A percentile compares a stretch with the other conserved stretches of the same genome.
These are phyloP conservation scores for Paecilomyces sp. DNA, from an alignment of 2,329 filamentous ascomycete genomes.

Conservation along the genomic window DNA sequence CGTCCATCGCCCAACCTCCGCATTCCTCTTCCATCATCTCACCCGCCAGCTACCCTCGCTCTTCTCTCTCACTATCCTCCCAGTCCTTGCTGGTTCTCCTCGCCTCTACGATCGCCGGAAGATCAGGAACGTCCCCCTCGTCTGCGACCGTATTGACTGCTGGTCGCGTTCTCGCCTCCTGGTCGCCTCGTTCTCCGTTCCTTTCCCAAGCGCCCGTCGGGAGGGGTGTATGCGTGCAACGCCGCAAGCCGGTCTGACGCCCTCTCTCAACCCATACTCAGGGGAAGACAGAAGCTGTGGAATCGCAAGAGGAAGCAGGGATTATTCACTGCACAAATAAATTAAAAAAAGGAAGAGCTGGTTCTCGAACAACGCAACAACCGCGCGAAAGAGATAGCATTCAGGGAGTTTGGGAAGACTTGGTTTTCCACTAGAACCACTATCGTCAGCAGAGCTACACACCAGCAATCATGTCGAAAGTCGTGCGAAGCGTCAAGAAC, in stretches of 20 bases:
- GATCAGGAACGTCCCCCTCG: not conserved
- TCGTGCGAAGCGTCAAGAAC: conserved; percentile 96
- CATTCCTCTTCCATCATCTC: not conserved
- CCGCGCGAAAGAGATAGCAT: not conserved
- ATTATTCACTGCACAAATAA: not conserved
- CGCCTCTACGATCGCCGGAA: not conserved
- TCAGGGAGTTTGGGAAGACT: not conserved
- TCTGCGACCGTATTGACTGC: not conserved
- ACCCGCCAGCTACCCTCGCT: not conserved
- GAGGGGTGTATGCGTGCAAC: not conserved
- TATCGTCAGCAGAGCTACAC: conserved; percentile 1
- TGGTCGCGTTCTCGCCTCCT: not conserved
- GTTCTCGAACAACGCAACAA: not conserved
- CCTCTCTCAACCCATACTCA: not conserved
- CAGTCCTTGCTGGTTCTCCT: not conserved
- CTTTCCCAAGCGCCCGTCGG: not conserved
- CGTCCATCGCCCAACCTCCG: not conserved
- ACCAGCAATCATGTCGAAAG: conserved; percentile 70
- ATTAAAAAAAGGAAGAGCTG: not conserved
- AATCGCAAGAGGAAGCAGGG: not conserved
- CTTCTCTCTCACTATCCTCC: not conserved
- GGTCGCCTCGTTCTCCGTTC: not conserved
- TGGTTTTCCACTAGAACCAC: not conserved
- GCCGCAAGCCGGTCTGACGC: not conserved
- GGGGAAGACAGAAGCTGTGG: not conserved